Evolutionary conservation across 2,329 filamentous ascomycete genomes (phyloP).

Genomic region (Tolypocladium inflatum): DNA sequence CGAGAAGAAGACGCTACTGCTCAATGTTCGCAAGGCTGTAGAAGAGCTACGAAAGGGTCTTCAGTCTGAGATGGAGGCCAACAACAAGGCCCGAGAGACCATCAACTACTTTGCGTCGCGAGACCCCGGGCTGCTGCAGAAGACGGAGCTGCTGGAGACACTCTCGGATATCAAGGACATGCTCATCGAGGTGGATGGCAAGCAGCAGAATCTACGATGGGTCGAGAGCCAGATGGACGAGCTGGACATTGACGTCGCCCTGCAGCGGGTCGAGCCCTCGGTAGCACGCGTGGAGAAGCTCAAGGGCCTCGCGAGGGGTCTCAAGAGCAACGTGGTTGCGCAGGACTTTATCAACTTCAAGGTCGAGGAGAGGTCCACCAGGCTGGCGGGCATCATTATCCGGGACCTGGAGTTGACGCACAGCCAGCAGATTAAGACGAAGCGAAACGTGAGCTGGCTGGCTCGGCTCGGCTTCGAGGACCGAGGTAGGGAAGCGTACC

Average conservation of each 20-base stretch:
- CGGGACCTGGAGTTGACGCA: conserved; percentile 71
- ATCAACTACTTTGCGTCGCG: conserved; percentile 79
- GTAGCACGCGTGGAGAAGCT: conserved; percentile 80
- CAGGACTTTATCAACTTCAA: conserved; percentile 91
- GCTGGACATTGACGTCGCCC: conserved; percentile 88
- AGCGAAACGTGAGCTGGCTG: conserved; percentile 75
- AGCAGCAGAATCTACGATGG: conserved; percentile 92
- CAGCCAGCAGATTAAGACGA: conserved; percentile 66
- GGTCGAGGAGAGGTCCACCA: conserved; percentile 73
- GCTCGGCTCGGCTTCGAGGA: conserved; percentile 84
- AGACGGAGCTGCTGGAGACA: conserved; percentile 70
- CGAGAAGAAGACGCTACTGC: conserved; percentile 72
- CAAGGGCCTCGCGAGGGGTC: conserved; percentile 63
- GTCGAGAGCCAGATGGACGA: conserved; percentile 93
- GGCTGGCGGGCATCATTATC: conserved; percentile 66
- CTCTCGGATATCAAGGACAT: conserved; percentile 75
- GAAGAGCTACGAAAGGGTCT: conserved; percentile 83
- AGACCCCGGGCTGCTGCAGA: conserved; percentile 67
- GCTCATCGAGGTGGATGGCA: conserved; percentile 91
- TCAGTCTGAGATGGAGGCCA: conserved; percentile 79
- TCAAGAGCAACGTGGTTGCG: conserved; percentile 78
- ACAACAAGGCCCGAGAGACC: conserved; percentile 73
- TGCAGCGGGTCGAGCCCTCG: conserved; percentile 79
- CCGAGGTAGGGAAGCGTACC: conserved; percentile 75
- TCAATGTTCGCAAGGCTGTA: conserved; percentile 85